Base-by-base conservation (phyloP, 805 yeast genomes). In the Saturnispora sanitii region DNA sequence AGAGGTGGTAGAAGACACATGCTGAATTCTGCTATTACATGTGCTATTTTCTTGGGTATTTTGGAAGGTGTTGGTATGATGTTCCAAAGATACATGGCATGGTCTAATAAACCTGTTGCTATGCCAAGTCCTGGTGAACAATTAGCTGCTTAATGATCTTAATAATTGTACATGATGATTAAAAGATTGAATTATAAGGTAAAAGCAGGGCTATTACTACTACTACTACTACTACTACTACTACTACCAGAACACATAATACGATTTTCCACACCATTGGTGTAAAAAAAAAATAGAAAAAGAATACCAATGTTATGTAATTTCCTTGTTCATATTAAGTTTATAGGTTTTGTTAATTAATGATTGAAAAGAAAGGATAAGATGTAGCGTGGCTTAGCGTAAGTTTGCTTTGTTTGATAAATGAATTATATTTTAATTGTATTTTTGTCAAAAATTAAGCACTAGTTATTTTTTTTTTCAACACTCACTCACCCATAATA, bases 1-100 rank as follows among this genome's bases (percentile, higher is more conserved):
- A 86, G 98, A 78, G 98, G 98, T 58, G 98, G 98, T 40, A 86
- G 95, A 88, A 84, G 77, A 68, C 96, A 90, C 62, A 83, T 95
- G 38, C 75, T 96, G 67, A 90, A 87, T 64, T 82, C 94, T 46
- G 97, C 97, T 53, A 87, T 92, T 53, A 83, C 95, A 23, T 92
- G 98, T 78, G 97, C 95, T 27, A 84, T 95, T 72, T 75, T 92
- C 52, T 72, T 92, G 58, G 98, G 96, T 57, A 92, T 86, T 39
- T 83, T 92, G 55, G 98, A 92, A 68, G 98, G 98, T 73, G 96
- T 86, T 38, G 97, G 97, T 57, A 76, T 90, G 73, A 84, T 88
- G 78, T 77, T 90, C 73, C 94, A 82, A 63, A 78, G 96, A 67
- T 76, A 78, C 56, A 75, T 82, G 73, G 95, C 95, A 23, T 74